Base-by-base conservation (phyloP, 176 grass and related monocot species). In the Eragrostis curvula region DNA sequence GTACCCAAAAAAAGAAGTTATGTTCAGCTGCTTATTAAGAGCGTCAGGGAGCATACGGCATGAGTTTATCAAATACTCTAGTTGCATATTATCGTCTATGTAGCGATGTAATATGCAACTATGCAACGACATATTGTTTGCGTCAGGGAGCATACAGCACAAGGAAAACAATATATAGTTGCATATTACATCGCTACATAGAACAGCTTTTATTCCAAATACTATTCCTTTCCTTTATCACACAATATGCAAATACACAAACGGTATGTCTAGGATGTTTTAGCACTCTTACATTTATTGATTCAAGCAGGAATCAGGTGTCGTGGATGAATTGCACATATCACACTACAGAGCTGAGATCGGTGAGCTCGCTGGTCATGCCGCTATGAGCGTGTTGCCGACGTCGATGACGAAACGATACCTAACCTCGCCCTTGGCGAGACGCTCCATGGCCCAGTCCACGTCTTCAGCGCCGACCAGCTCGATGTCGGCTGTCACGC, bases 371-470 rank as follows among this genome's bases (percentile, higher is more conserved):
- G 4, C 56, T 41, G 17, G 57, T 88, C 67, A 88, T 18, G 82
- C 66, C 7, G 66, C 17, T 11, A 5, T 66, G 68, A 92, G 50
- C 80, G 74, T 89, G 80, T 87, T 89, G 70, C 80, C 88, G 65
- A 90, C 51, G 66, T 93, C 85, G 70, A 93, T 88, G 88, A 93
- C 91, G 75, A 93, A 93, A 75, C 91, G 91, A 72, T 90, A 90
- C 78, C 84, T 80, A 46, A 93, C 78, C 18, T 93, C 78, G 25
- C 77, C 88, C 81, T 79, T 93, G 77, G 69, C 77, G 13, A 93
- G 81, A 68, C 91, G 77, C 50, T 90, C 88, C 78, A 90, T 44
- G 13, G 91, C 91, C 52, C 17, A 10, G 45, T 85, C 79, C 39
- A 93, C 85, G 27, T 85, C 49, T 14, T 84, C 52, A 1, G 67